Evolutionary conservation across 441 rosid genomes (phyloP), one percentile per base, ranked within the genome.

Genomic region (Theobroma grandiflorum): DNA sequence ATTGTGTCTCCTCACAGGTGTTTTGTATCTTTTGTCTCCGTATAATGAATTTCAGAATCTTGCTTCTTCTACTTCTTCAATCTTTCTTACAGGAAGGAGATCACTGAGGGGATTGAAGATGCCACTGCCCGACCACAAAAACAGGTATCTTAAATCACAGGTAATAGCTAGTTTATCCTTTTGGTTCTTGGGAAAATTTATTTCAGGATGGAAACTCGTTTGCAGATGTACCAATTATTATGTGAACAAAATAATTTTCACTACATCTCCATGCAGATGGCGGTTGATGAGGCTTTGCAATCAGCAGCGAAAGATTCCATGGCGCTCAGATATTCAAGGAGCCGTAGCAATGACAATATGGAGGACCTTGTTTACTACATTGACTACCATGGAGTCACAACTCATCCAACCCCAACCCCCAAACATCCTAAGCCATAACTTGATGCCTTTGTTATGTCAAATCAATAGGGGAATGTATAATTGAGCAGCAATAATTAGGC

Each of bases 321-420:
- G 74, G 75, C 55, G 68, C 55, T 18, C 0, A 67, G 70, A 78
- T 63, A 77, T 74, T 33, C 59, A 42, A 71, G 74, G 26, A 8
- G 31, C 10, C 8, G n/a, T 43, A 80, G 75, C 74, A 38, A 16
- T 12, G 65, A 82, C 42, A 9, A 75, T 22, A 67, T 59, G 2
- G 85, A 83, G 43, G 88, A 84, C 53, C 78, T 67, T 8, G 78
- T 78, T 79, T 89, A 88, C 77, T 90, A 88, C 72, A 84, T 80
- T 6, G 94, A 91, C 68, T 89, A 91, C 84, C 90, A 88, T 75
- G 94, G 91, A 37, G 90, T 86, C 50, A 86, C 87, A 6, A 89
- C 94, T 78, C 94, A 91, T 85, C 94, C 92, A 68, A 79, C 82
- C 55, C 93, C 93, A 26, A 84, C 88, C 61, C 94, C 94, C 11